Evolutionary conservation across 148 eudicot species (phyloP).

Genomic region (Rheum nobile): DNA sequence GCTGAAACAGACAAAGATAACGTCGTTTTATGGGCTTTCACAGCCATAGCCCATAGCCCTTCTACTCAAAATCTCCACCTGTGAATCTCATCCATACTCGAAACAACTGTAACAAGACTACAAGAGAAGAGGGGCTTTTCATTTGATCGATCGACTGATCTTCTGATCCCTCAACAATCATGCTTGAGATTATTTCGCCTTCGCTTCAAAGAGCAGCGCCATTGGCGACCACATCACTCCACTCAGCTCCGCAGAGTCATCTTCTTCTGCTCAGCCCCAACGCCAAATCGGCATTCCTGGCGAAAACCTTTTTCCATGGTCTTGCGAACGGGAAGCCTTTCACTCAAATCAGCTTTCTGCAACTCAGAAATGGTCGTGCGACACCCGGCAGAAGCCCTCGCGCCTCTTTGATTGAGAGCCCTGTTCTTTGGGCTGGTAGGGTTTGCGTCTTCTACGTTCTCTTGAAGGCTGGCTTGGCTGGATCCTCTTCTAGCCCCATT

Average conservation of each 20-base stretch:
- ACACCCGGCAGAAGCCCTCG: not conserved
- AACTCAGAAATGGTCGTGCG: constrained; percentile 8
- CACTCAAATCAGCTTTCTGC: constrained; percentile 5
- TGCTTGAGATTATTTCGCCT: not conserved
- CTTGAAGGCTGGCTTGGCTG: constrained; percentile 84
- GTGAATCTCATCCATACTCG: not conserved
- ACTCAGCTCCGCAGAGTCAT: constrained; percentile 9
- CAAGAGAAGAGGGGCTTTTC: not conserved
- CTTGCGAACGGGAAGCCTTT: constrained; percentile 7
- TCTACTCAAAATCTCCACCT: not conserved
- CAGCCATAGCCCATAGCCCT: not conserved
- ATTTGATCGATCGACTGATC: not conserved
- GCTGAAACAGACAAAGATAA: not conserved
- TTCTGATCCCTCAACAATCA: not conserved
- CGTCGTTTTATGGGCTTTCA: not conserved
- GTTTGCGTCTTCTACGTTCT: constrained; percentile 84
- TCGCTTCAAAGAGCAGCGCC: not conserved
- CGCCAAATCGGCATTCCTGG: constrained; percentile 13
- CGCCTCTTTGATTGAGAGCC: constrained; percentile 59
- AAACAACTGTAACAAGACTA: not conserved
- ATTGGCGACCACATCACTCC: constrained; percentile 5
- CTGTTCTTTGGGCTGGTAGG: constrained; percentile 78
- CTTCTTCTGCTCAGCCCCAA: constrained; percentile 1
- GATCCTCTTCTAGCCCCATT: constrained; percentile 67
- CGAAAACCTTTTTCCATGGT: constrained; percentile 29